Percentiles rank a stretch among this genome's conserved stretches.
Conservation (phyloP, 805 yeast genomes). For the Yamadazyma akitaensis region DNA sequence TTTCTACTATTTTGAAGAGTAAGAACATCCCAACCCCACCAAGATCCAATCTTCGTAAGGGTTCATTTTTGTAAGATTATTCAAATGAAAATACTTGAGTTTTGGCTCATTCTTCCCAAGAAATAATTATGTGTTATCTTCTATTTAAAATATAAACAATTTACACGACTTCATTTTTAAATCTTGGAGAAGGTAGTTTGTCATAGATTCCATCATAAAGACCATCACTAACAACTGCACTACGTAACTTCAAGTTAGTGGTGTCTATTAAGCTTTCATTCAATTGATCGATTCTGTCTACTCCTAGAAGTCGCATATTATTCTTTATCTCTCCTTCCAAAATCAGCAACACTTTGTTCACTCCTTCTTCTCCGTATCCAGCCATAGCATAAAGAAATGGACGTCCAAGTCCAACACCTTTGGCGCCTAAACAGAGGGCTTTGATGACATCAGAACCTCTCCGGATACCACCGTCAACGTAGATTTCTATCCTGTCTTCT, state of each 20-base stretch:
- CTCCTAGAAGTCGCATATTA: constrained; percentile 81
- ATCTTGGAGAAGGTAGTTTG: constrained; percentile 7
- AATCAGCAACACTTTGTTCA: constrained; percentile 52
- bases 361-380: constrained; percentile 63
- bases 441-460: constrained; percentile 65
- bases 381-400: constrained; percentile 62
- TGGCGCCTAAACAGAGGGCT: constrained; percentile 67
- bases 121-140: too few species aligned
- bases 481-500: constrained; percentile 44
- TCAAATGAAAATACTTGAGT: not conserved
- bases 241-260: constrained; percentile 23
- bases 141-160: not conserved
- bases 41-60: too few species aligned
- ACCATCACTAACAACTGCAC: constrained; percentile 12
- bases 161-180: constrained; percentile 2
- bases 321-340: constrained; percentile 66
- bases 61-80: too few species aligned
- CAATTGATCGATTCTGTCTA: constrained; percentile 51
- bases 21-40: too few species aligned
- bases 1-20: too few species aligned
- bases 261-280: constrained; percentile 29
- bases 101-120: not conserved
- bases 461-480: constrained; percentile 66
- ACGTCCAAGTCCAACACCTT: constrained; percentile 66
- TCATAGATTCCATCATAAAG: constrained; percentile 14